These are phyloP conservation scores for Saxophila tyrrhenica DNA, from an alignment of 495 filamentous ascomycete genomes.

Conservation along the genomic window DNA sequence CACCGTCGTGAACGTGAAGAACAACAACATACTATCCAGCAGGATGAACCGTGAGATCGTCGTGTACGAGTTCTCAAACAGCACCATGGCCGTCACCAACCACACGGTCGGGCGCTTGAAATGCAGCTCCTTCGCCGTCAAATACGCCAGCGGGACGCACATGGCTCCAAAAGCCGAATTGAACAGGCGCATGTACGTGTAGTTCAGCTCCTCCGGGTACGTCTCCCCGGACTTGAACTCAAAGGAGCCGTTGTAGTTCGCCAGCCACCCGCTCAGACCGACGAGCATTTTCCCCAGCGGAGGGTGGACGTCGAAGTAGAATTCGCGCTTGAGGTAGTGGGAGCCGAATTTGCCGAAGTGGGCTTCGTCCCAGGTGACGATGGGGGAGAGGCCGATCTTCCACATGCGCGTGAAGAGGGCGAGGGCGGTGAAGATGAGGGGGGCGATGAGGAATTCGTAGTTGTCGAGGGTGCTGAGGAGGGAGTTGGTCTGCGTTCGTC, in stretches of 20 bases:
- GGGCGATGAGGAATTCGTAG: conserved; percentile 80
- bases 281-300: conserved; percentile 97
- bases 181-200: conserved; percentile 97
- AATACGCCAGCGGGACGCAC: conserved; percentile 91
- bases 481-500: conserved; percentile 29
- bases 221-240: conserved; percentile 98
- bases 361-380: conserved; percentile 98
- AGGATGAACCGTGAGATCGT: conserved; percentile 97
- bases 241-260: conserved; percentile 97
- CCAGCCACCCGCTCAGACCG: conserved; percentile 86
- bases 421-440: conserved; percentile 74
- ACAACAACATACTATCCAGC: conserved; percentile 94
- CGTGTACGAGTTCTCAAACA: conserved; percentile 97
- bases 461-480: conserved; percentile 55
- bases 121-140: conserved; percentile 79
- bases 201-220: conserved; percentile 88
- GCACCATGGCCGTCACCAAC: conserved; percentile 90
- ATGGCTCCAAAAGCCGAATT: conserved; percentile 89
- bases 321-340: conserved; percentile 95
- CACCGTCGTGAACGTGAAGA: conserved; percentile 92
- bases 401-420: conserved; percentile 92
- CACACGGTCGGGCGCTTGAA: conserved; percentile 79
- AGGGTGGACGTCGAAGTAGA: conserved; percentile 98
- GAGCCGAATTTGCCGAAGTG: conserved; percentile 99
- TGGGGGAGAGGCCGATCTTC: conserved; percentile 87